A percentile compares a stretch with the other conserved stretches of the same genome.
phyloP scores from a whole-genome alignment of 2,329 filamentous ascomycete genomes.

The Talaromyces sp. region DNA sequence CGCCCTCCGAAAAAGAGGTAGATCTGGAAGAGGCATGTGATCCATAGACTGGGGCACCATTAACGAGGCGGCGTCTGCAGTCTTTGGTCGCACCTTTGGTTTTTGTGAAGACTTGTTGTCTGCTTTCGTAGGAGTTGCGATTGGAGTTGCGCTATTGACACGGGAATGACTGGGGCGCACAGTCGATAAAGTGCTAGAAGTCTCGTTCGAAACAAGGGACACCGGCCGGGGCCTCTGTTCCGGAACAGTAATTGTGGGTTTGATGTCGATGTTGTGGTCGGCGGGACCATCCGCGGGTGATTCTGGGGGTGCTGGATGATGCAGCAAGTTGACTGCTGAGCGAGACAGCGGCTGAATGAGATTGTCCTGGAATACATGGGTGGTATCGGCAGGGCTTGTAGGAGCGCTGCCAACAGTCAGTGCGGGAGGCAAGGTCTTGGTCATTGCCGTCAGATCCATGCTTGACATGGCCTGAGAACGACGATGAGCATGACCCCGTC shows the following conservation, averaged over 20 bases:
- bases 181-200: conserved; percentile 68
- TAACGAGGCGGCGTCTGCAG: conserved; percentile 28
- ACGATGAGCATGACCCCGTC: conserved; percentile 71
- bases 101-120: conserved; percentile 3
- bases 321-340: conserved; percentile 25
- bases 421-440: conserved; percentile 35
- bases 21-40: conserved; percentile 4
- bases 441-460: conserved; percentile 64
- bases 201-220: conserved; percentile 79
- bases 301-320: conserved; percentile 25
- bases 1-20: conserved; percentile 7
- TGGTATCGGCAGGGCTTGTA: conserved; percentile 41
- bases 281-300: conserved; percentile 24
- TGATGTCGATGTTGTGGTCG: conserved; percentile 4
- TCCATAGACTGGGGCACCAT: neutral
- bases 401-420: conserved; percentile 53
- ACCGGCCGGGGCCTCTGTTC: conserved; percentile 59
- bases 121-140: neutral
- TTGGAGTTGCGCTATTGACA: conserved; percentile 54
- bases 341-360: conserved; percentile 28
- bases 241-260: conserved; percentile 8
- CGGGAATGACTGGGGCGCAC: conserved; percentile 66
- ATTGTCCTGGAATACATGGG: conserved; percentile 24
- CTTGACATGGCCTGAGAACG: conserved; percentile 77
- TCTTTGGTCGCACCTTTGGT: conserved; percentile 29